A percentile compares a stretch with the other conserved stretches of the same genome.
Evolutionary conservation across 495 filamentous ascomycete species (phyloP).

Genomic region (Xylaria castorea): DNA sequence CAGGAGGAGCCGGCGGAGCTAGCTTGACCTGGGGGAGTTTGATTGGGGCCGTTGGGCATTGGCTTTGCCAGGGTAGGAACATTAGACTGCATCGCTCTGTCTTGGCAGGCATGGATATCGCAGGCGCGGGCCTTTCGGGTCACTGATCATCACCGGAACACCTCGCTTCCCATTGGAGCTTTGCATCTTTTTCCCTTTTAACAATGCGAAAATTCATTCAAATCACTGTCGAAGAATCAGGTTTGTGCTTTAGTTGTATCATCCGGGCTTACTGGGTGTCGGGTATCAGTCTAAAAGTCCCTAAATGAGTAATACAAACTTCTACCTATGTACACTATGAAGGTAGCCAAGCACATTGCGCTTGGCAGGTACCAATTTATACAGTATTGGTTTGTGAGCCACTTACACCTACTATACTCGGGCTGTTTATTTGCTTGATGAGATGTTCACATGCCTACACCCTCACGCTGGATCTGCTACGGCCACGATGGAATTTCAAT

Average conservation of each 20-base stretch:
- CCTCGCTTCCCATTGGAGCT: constrained; percentile 9
- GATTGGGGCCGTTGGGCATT: constrained; percentile 27
- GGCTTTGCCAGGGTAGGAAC: constrained; percentile 8
- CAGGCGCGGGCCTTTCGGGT: constrained; percentile 20
- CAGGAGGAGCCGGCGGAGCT: constrained; percentile 9
- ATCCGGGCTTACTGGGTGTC: neutral
- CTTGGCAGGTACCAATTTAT: neutral
- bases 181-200: neutral
- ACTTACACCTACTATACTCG: neutral
- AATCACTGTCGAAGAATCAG: neutral
- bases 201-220: neutral
- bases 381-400: neutral
- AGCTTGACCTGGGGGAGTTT: constrained; percentile 6
- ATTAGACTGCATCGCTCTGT: constrained; percentile 21
- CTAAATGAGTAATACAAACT: neutral
- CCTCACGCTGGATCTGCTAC: neutral
- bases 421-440: neutral
- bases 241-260: neutral
- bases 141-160: constrained; percentile 3
- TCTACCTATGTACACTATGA: no score
- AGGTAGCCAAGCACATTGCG: neutral
- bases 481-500: neutral
- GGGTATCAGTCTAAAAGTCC: neutral
- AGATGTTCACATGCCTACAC: neutral
- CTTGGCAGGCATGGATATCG: constrained; percentile 13